phyloP scores from a whole-genome alignment of 1,284 basidiomycete species.

The Ustilago nuda region DNA sequence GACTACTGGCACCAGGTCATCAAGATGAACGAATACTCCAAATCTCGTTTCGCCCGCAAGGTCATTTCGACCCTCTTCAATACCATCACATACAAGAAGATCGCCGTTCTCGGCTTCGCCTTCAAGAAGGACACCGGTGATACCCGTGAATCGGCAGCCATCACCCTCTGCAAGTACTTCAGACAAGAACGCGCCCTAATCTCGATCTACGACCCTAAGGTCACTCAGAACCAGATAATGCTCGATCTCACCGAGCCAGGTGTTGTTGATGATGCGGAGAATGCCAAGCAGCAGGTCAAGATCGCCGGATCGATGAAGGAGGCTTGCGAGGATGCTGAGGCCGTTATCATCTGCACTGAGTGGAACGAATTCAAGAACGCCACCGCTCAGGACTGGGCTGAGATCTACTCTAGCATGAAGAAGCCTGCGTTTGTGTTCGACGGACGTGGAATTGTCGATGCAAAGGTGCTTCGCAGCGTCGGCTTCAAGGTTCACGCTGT shows the following conservation, averaged over 20 bases:
- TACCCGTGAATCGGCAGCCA: constrained; percentile 90
- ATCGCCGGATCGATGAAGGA: constrained; percentile 82
- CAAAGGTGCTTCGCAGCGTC: constrained; percentile 81
- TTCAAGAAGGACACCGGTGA: constrained; percentile 69
- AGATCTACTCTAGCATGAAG: constrained; percentile 87
- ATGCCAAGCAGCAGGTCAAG: constrained; percentile 86
- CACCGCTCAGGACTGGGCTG: constrained; percentile 85
- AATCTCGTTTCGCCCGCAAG: constrained; percentile 69
- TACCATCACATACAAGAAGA: constrained; percentile 94
- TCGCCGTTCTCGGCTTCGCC: constrained; percentile 90
- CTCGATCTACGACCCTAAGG: constrained; percentile 91
- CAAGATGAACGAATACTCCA: constrained; percentile 68
- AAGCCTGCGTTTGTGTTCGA: constrained; percentile 86
- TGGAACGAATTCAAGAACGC: constrained; percentile 83
- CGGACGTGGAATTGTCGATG: constrained; percentile 86
- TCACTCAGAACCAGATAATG: constrained; percentile 72
- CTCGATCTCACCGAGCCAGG: constrained; percentile 73
- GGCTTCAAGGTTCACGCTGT: constrained; percentile 84
- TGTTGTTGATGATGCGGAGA: constrained; percentile 72
- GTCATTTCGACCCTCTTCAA: constrained; percentile 84
- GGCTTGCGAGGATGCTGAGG: constrained; percentile 89
- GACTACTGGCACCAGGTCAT: constrained; percentile 83
- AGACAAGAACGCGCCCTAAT: constrained; percentile 86
- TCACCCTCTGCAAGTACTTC: constrained; percentile 94
- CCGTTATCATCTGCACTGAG: constrained; percentile 79